phyloP scores from a whole-genome alignment of 768 basidiomycete species.

The Tephrocybe sp. region DNA sequence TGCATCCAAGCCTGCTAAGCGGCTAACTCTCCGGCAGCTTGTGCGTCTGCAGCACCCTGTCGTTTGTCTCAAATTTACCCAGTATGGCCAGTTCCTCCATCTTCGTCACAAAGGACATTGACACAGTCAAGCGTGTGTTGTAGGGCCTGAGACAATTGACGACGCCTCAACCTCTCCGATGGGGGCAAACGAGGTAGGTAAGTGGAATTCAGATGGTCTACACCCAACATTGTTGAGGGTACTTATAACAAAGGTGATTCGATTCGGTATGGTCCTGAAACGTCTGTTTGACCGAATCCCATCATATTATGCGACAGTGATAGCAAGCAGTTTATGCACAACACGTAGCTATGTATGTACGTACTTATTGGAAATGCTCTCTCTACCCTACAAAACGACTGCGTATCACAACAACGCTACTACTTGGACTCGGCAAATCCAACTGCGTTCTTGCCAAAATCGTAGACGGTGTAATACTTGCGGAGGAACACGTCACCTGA shows the following conservation, averaged over 20 bases:
- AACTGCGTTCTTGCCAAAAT: constrained; percentile 74
- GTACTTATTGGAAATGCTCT: too few species aligned
- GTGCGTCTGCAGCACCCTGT: constrained; percentile 40
- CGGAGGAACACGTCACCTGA: constrained; percentile 89
- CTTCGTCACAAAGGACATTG: constrained; percentile 64
- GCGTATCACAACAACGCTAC: too few species aligned
- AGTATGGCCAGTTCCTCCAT: constrained; percentile 54
- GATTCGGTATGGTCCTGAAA: too few species aligned
- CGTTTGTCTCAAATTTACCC: too few species aligned
- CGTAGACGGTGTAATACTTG: constrained; percentile 91
- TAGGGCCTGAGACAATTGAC: constrained; percentile 24
- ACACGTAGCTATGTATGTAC: too few species aligned
- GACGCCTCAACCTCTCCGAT: constrained; percentile 26
- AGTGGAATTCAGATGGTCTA: too few species aligned
- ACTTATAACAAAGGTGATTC: too few species aligned
- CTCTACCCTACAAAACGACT: neutral
- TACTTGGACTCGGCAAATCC: constrained; percentile 65
- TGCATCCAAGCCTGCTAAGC: constrained; percentile 70
- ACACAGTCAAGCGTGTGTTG: constrained; percentile 55
- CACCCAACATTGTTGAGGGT: too few species aligned
- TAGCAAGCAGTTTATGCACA: too few species aligned
- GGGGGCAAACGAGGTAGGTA: constrained; percentile 20
- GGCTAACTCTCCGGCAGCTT: constrained; percentile 77
- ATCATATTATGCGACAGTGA: too few species aligned
- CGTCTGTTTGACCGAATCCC: too few species aligned